Percentiles rank a stretch among this genome's conserved stretches.
phyloP scores from a whole-genome alignment of 768 basidiomycete genomes.

The Cytidiella melzeri region DNA sequence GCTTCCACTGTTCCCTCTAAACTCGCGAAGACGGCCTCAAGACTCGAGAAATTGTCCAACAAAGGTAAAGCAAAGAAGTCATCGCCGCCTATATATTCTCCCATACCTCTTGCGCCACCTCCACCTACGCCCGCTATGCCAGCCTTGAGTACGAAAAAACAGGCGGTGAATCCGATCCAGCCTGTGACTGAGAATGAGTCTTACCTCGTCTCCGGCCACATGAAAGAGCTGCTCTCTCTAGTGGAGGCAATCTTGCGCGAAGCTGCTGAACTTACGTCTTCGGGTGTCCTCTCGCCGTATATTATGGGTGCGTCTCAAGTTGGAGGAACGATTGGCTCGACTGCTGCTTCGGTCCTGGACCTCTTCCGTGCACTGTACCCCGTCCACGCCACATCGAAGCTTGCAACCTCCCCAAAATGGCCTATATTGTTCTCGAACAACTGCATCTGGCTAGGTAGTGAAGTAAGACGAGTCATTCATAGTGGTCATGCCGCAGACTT shows the following conservation, averaged over 20 bases:
- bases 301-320: slow-evolving; percentile 24
- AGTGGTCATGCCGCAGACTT: slow-evolving; percentile 1
- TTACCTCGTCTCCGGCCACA: slow-evolving; percentile 54
- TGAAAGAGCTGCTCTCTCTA: slow-evolving; percentile 45
- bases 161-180: slow-evolving; percentile 13
- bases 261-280: slow-evolving; percentile 54
- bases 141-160: slow-evolving; percentile 1
- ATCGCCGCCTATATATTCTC: slow-evolving; percentile 17
- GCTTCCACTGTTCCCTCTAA: slow-evolving; percentile 24
- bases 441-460: slow-evolving; percentile 56
- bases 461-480: slow-evolving; percentile 37
- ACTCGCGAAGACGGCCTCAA: slow-evolving; percentile 46
- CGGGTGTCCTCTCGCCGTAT: slow-evolving; percentile 42
- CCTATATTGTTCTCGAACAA: slow-evolving; percentile 81
- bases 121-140: slow-evolving; percentile 16
- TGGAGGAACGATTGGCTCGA: slow-evolving; percentile 53
- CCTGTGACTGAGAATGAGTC: slow-evolving; percentile 35
- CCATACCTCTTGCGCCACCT: slow-evolving; percentile 16
- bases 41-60: slow-evolving; percentile 51
- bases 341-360: slow-evolving; percentile 64
- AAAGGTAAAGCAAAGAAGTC: slow-evolving; percentile 40
- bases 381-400: slow-evolving; percentile 42
- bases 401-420: slow-evolving; percentile 42
- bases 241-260: slow-evolving; percentile 63
- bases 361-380: slow-evolving; percentile 78